phyloP scores from a whole-genome alignment of 1,139 yeast species.

The Blastobotrys elegans region DNA sequence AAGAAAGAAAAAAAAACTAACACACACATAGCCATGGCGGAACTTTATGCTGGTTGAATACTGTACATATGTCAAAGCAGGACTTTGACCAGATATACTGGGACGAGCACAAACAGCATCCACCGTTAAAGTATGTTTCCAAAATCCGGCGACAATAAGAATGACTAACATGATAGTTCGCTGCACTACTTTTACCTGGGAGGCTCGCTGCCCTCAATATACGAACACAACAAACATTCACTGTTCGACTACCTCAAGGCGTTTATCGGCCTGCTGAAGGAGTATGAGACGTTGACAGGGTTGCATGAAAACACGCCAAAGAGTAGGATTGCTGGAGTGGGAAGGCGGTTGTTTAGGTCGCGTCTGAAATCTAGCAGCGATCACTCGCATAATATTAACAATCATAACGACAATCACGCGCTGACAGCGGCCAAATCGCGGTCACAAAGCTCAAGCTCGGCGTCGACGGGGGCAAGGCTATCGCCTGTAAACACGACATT shows the following conservation, averaged over 20 bases:
- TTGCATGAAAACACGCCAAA: slow-evolving; percentile 20
- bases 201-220: slow-evolving; percentile 23
- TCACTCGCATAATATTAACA: slow-evolving; percentile 5
- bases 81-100: slow-evolving; percentile 23
- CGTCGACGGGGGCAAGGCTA: neutral
- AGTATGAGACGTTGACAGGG: slow-evolving; percentile 23
- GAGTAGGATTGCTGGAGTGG: slow-evolving; percentile 25
- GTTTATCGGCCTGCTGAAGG: slow-evolving; percentile 23
- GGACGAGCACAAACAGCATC: slow-evolving; percentile 17
- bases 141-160: neutral
- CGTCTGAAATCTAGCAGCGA: slow-evolving; percentile 20
- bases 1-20: slow-evolving; percentile 5
- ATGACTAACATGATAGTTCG: slow-evolving; percentile 13
- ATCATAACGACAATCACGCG: slow-evolving; percentile 3
- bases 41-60: slow-evolving; percentile 24
- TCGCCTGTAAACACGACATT: slow-evolving; percentile 8
- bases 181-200: slow-evolving; percentile 26
- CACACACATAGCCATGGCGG: slow-evolving; percentile 18
- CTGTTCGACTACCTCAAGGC: slow-evolving; percentile 22
- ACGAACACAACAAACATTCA: slow-evolving; percentile 18
- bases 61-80: slow-evolving; percentile 21
- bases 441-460: neutral
- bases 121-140: slow-evolving; percentile 17
- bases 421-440: neutral
- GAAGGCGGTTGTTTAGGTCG: slow-evolving; percentile 26